Conservation (phyloP, 495 filamentous ascomycete genomes). For the Baudoinia panamericana region DNA sequence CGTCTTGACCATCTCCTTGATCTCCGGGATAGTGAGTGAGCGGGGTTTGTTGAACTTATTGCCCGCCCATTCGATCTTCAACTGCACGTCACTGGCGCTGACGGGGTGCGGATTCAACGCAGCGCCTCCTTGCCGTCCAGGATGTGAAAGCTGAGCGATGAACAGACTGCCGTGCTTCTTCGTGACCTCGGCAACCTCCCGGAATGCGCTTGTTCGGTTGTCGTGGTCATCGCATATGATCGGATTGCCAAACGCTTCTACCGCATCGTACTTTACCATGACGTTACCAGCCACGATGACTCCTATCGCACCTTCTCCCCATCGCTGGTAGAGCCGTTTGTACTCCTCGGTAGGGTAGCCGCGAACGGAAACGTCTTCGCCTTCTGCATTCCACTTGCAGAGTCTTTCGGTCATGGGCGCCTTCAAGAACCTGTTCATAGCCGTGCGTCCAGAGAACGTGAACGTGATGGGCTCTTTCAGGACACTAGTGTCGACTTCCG, state of each 20-base stretch:
- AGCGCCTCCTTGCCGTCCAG: slow-evolving; percentile 20
- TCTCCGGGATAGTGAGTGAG: slow-evolving; percentile 11
- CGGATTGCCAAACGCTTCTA: slow-evolving; percentile 21
- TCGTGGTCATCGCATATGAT: slow-evolving; percentile 20
- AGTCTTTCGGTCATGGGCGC: slow-evolving; percentile 21
- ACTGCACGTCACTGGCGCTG: slow-evolving; percentile 21
- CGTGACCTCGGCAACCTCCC: slow-evolving; percentile 7
- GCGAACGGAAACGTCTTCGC: slow-evolving; percentile 15
- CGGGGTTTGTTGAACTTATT: slow-evolving; percentile 21
- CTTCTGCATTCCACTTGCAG: slow-evolving; percentile 16
- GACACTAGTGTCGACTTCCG: slow-evolving; percentile 7
- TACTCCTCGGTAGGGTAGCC: slow-evolving; percentile 19
- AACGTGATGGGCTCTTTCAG: slow-evolving; percentile 17
- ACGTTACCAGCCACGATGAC: slow-evolving; percentile 21
- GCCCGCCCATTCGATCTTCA: slow-evolving; percentile 20
- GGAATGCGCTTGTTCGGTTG: slow-evolving; percentile 14
- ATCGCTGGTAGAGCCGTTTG: slow-evolving; percentile 17
- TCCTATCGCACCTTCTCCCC: slow-evolving; percentile 22
- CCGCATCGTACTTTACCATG: slow-evolving; percentile 18
- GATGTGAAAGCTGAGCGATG: slow-evolving; percentile 22
- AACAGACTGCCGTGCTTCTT: slow-evolving; percentile 19
- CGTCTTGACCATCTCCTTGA: slow-evolving; percentile 18
- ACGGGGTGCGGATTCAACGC: slow-evolving; percentile 22
- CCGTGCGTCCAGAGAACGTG: slow-evolving; percentile 20
- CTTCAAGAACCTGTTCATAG: slow-evolving; percentile 20